phyloP scores from a whole-genome alignment of 2,329 filamentous ascomycete genomes.

The Fulvia fulva region DNA sequence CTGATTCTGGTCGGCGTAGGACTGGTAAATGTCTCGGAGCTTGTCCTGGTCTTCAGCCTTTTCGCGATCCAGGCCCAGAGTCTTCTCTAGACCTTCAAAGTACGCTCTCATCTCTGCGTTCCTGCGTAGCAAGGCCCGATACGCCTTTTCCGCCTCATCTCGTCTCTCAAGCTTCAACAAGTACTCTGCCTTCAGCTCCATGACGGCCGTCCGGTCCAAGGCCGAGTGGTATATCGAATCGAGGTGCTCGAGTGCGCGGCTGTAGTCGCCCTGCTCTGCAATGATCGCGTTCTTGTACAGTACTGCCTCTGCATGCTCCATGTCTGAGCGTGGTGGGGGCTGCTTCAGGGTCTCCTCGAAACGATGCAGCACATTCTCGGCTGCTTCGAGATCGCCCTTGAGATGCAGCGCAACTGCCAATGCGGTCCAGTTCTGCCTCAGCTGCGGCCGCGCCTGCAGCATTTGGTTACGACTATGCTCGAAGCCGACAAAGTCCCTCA shows the following conservation, averaged over 20 bases:
- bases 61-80: conserved; percentile 59
- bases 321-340: conserved; percentile 69
- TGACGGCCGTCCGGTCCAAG: conserved; percentile 76
- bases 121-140: conserved; percentile 73
- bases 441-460: conserved; percentile 74
- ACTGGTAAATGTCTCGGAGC: conserved; percentile 72
- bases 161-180: conserved; percentile 71
- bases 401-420: conserved; percentile 90
- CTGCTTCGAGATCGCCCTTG: conserved; percentile 76
- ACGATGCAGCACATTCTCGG: conserved; percentile 84
- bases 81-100: conserved; percentile 71
- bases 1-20: conserved; percentile 75
- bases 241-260: conserved; percentile 82
- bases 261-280: conserved; percentile 77
- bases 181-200: conserved; percentile 85
- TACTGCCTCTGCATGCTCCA: conserved; percentile 89
- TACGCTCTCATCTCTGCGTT: conserved; percentile 86
- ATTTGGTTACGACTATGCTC: conserved; percentile 84
- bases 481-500: conserved; percentile 92
- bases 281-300: conserved; percentile 96
- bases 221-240: conserved; percentile 72
- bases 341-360: conserved; percentile 92
- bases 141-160: conserved; percentile 77
- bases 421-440: conserved; percentile 96
- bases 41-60: conserved; percentile 65